Evolutionary conservation across 768 basidiomycete genomes (phyloP), one percentile per base, ranked within the genome.

Genomic region (Gautieria morchelliformis): DNA sequence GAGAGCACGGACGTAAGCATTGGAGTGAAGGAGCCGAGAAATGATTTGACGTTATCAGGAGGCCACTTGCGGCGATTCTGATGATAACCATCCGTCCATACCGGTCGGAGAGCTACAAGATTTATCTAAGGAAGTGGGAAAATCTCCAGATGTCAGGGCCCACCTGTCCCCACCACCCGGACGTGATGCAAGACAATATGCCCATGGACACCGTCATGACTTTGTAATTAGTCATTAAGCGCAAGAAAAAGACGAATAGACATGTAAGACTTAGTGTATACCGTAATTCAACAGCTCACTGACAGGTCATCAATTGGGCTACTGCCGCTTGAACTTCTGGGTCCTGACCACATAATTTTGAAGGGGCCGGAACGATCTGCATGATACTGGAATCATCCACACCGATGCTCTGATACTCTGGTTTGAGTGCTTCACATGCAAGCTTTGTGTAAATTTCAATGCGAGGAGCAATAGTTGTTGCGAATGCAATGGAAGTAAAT

Each of bases 381-480:
- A 50, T 7, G 46, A 24, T 53, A 48, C 45, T 54, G 24, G 55
- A 37, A 19, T 9, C 53, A 10, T 46, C 17, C 12, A 41, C 45
- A 22, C 33, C 17, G 11, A 39, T 35, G 52, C n/a, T 33, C 35
- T 19, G 56, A 41, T 52, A 58, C 74, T 83, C 73, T 4, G 86
- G 85, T 61, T 74, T 83, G 64, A 82, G 79, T 14, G 76, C 75
- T n/a, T 75, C 76, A 66, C 90, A 93, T 19, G 75, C 86, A 11
- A 91, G 79, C 22, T 75, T 66, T n/a, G 85, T 88, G 68, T 82
- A 87, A 45, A 92, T 71, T 65, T 89, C 84, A 48, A 91, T 76
- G 48, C 79, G 78, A 8, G 89, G 86, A 0, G 88, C 89, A 8
- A 84, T 63, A 0, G 83, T 80, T 2, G 82, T 73, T 4, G 81